A percentile compares a stretch with the other conserved stretches of the same genome.
Evolutionary conservation across 2,329 filamentous ascomycete genomes (phyloP).

Genomic region (Neopestalotiopsis rosae): DNA sequence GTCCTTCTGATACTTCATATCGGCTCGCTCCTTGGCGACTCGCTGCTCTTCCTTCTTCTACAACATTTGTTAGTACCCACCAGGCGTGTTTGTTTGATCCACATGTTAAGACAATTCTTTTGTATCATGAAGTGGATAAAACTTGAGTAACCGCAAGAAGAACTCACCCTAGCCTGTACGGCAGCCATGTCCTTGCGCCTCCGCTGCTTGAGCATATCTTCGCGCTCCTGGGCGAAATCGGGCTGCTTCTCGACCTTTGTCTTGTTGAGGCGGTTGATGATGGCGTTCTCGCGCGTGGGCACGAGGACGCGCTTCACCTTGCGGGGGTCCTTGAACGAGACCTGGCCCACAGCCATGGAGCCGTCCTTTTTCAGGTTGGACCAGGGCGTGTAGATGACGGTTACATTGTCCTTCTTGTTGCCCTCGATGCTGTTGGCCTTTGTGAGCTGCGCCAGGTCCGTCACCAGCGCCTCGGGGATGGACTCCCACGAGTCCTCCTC

Average conservation of each 20-base stretch:
- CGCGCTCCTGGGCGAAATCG: constrained; percentile 81
- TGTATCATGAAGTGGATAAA: neutral
- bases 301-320: constrained; percentile 86
- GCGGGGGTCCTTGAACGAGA: constrained; percentile 89
- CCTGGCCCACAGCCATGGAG: constrained; percentile 93
- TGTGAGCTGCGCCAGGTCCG: constrained; percentile 93
- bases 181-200: constrained; percentile 73
- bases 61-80: constrained; percentile 4
- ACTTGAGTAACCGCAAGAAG: constrained; percentile 10
- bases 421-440: constrained; percentile 99
- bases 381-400: constrained; percentile 97
- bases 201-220: constrained; percentile 74
- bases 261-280: constrained; percentile 98
- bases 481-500: constrained; percentile 78
- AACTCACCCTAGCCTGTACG: constrained; percentile 64
- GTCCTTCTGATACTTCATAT: constrained; percentile 94
- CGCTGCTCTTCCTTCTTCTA: constrained; percentile 79
- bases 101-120: neutral
- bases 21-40: constrained; percentile 79
- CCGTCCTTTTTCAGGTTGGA: constrained; percentile 95
- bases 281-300: constrained; percentile 79
- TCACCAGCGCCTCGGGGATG: constrained; percentile 76
- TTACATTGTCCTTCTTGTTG: constrained; percentile 98
- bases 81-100: neutral
- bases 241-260: constrained; percentile 89